Conservation (phyloP, 2,329 filamentous ascomycete genomes). For the Trichoderma sp. region DNA sequence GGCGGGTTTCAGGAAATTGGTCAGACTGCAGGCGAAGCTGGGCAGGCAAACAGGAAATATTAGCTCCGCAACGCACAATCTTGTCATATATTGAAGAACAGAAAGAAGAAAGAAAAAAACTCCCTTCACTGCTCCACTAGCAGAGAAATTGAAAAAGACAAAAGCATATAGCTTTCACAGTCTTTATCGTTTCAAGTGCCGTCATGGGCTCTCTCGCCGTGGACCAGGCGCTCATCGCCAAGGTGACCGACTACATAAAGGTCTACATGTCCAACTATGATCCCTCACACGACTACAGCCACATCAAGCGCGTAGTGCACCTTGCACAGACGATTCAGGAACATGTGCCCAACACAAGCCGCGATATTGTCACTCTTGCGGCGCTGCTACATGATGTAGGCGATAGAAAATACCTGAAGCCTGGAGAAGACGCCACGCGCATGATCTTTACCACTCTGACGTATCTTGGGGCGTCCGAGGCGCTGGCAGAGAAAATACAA, state of each 20-base stretch:
- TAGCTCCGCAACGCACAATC: neutral
- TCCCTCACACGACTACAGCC: conserved; percentile 83
- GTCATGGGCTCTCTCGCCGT: conserved; percentile 34
- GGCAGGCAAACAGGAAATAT: neutral
- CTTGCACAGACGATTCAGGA: conserved; percentile 67
- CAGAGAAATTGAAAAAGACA: neutral
- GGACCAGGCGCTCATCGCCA: conserved; percentile 51
- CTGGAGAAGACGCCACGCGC: conserved; percentile 58
- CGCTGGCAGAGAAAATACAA: conserved; percentile 68
- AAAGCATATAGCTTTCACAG: neutral
- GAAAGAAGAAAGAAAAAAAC: neutral
- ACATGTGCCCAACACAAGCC: conserved; percentile 44
- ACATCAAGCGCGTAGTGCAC: conserved; percentile 78
- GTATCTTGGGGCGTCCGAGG: conserved; percentile 55
- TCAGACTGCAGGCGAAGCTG: neutral
- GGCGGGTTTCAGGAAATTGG: neutral
- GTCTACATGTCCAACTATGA: conserved; percentile 78
- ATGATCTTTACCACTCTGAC: conserved; percentile 58
- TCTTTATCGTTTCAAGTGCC: neutral
- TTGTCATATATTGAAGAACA: neutral
- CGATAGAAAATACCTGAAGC: conserved; percentile 75
- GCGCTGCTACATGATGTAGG: conserved; percentile 87
- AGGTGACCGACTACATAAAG: conserved; percentile 64
- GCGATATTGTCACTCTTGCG: conserved; percentile 63
- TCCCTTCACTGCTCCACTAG: neutral